phyloP scores from a whole-genome alignment of 2,329 filamentous ascomycete species.

The Emericellopsis cladophorae region DNA sequence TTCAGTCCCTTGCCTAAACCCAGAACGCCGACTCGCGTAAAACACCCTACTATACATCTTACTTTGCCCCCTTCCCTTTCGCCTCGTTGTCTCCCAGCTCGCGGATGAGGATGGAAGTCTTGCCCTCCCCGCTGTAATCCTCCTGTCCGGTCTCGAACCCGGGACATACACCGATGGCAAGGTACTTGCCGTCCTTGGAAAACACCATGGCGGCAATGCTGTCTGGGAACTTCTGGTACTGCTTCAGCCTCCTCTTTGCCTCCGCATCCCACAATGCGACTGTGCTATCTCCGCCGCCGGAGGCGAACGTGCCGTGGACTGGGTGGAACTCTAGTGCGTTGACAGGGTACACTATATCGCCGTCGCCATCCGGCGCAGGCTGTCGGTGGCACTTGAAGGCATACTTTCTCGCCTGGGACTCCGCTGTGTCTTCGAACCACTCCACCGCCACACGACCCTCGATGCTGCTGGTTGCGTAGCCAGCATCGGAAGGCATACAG shows the following conservation, averaged over 20 bases:
- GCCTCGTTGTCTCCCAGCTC: slow-evolving; percentile 82
- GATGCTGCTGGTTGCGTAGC: slow-evolving; percentile 85
- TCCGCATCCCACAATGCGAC: slow-evolving; percentile 91
- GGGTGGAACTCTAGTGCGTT: slow-evolving; percentile 86
- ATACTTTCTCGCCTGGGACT: slow-evolving; percentile 87
- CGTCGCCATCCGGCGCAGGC: slow-evolving; percentile 46
- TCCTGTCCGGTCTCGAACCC: slow-evolving; percentile 83
- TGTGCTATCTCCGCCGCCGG: slow-evolving; percentile 78
- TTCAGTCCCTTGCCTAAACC: background rate
- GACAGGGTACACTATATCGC: slow-evolving; percentile 81
- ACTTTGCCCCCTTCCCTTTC: slow-evolving; percentile 69
- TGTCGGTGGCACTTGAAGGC: slow-evolving; percentile 98
- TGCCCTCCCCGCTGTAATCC: slow-evolving; percentile 59
- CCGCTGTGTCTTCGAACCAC: slow-evolving; percentile 85
- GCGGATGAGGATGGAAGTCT: slow-evolving; percentile 66
- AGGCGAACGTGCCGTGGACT: slow-evolving; percentile 71
- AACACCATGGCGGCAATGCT: slow-evolving; percentile 71
- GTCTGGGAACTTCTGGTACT: slow-evolving; percentile 74
- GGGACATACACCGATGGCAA: slow-evolving; percentile 72
- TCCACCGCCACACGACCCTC: slow-evolving; percentile 94
- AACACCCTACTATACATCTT: slow-evolving; percentile 3
- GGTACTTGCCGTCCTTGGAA: slow-evolving; percentile 60
- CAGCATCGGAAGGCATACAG: slow-evolving; percentile 93
- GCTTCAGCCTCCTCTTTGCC: slow-evolving; percentile 77
- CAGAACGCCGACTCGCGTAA: slow-evolving; percentile 2